These are phyloP conservation scores for Kazachstania sp. DNA, from an alignment of 1,139 yeast genomes.

Conservation along the genomic window DNA sequence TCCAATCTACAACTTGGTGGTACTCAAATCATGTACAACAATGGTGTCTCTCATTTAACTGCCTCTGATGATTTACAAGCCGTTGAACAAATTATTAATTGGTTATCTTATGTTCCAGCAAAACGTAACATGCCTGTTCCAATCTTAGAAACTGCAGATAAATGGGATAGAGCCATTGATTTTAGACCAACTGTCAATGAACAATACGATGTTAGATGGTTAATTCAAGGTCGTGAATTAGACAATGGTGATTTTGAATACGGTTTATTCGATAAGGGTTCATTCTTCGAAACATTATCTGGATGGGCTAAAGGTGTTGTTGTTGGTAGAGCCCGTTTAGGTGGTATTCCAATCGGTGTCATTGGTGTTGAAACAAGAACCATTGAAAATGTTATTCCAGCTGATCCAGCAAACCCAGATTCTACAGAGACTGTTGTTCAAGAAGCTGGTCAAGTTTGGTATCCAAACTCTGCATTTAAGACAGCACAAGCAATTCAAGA, in stretches of 20 bases:
- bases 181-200: conserved; percentile 66
- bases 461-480: conserved; percentile 97
- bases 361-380: conserved; percentile 91
- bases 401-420: conserved; percentile 96
- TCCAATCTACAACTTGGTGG: conserved; percentile 97
- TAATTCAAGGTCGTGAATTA: conserved; percentile 74
- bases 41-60: conserved; percentile 96
- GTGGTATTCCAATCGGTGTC: conserved; percentile 98
- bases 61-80: conserved; percentile 95
- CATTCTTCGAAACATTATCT: conserved; percentile 93
- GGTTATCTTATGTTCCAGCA: conserved; percentile 96
- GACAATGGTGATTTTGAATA: conserved; percentile 60
- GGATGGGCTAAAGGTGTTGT: conserved; percentile 99
- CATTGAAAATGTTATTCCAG: conserved; percentile 84
- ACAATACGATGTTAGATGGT: conserved; percentile 87
- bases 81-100: conserved; percentile 85
- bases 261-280: conserved; percentile 84
- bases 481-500: conserved; percentile 98
- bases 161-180: conserved; percentile 91
- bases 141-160: conserved; percentile 67
- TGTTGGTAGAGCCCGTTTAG: conserved; percentile 96
- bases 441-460: conserved; percentile 99
- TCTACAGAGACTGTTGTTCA: conserved; percentile 81
- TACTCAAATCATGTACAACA: conserved; percentile 95
- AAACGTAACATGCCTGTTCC: conserved; percentile 88